phyloP scores from a whole-genome alignment of 441 rosid species.

The Mallotus japonicus region DNA sequence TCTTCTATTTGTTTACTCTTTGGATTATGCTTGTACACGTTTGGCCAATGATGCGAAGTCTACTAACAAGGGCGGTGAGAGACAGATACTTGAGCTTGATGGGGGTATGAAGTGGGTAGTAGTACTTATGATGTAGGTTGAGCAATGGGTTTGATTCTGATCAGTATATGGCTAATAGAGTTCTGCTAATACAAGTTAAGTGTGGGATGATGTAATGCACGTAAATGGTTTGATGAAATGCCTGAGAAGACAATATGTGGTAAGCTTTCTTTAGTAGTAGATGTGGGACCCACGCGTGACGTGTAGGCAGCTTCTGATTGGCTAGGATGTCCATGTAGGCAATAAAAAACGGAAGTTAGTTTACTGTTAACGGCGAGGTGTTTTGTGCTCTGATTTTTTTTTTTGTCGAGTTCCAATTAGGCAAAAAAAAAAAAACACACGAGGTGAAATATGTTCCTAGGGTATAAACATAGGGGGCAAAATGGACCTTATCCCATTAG shows the following conservation, averaged over 20 bases:
- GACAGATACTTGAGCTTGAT: slow-evolving; percentile 70
- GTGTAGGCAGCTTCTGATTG: too few relatives aligned
- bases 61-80: slow-evolving; percentile 82
- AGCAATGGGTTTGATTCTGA: slow-evolving; percentile 54
- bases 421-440: too few relatives aligned
- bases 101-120: slow-evolving; percentile 47
- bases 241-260: slow-evolving; percentile 39
- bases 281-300: too few relatives aligned
- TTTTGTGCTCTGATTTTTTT: too few relatives aligned
- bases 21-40: slow-evolving; percentile 87
- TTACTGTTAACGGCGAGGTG: too few relatives aligned
- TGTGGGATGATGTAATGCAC: slow-evolving; percentile 80
- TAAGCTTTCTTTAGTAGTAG: too few relatives aligned
- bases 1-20: slow-evolving; percentile 78
- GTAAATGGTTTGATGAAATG: slow-evolving; percentile 69
- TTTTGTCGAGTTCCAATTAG: too few relatives aligned
- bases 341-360: too few relatives aligned
- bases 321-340: too few relatives aligned
- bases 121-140: slow-evolving; percentile 76
- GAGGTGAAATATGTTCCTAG: too few relatives aligned
- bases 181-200: slow-evolving; percentile 67
- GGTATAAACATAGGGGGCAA: too few relatives aligned
- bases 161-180: slow-evolving; percentile 64
- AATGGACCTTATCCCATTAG: too few relatives aligned
- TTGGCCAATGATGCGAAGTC: slow-evolving; percentile 88